Evolutionary conservation across 2,329 filamentous ascomycete genomes (phyloP).

Genomic region (Penicillium hordei): DNA sequence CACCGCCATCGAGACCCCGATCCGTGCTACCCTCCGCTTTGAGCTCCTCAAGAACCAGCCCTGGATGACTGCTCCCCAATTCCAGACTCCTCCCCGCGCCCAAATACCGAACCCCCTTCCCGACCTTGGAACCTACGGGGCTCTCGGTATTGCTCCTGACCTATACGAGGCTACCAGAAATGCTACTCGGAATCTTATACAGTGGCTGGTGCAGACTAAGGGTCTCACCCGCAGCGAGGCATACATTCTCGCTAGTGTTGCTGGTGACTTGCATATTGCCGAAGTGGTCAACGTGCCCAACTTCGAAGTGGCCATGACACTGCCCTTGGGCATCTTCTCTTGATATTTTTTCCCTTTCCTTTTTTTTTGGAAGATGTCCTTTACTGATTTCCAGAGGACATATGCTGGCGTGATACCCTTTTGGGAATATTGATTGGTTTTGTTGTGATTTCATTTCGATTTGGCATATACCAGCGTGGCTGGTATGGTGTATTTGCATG

Average conservation of each 20-base stretch:
- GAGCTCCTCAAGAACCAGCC: constrained; percentile 49
- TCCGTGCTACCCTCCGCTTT: constrained; percentile 52
- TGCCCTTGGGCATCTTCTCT: constrained; percentile 52
- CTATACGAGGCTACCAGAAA: constrained; percentile 51
- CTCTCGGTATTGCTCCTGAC: constrained; percentile 50
- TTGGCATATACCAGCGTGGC: constrained; percentile 12
- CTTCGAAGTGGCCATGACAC: constrained; percentile 52
- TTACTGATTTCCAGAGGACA: not conserved
- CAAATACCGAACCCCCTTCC: constrained; percentile 25
- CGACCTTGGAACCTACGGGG: constrained; percentile 48
- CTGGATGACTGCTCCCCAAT: constrained; percentile 52
- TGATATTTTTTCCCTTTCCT: constrained; percentile 44
- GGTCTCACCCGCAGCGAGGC: constrained; percentile 49
- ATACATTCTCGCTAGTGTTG: constrained; percentile 55
- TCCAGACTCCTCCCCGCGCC: constrained; percentile 39
- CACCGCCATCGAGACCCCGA: constrained; percentile 57
- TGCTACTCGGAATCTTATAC: constrained; percentile 50
- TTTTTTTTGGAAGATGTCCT: not conserved
- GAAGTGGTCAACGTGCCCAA: constrained; percentile 58
- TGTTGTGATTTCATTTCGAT: constrained; percentile 5
- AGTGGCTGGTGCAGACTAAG: constrained; percentile 51
- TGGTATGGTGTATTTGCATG: constrained; percentile 10
- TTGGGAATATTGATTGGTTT: constrained; percentile 5
- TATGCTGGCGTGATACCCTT: constrained; percentile 21
- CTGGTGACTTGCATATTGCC: constrained; percentile 52